These are phyloP conservation scores for Cryptococcus sp. DNA, from an alignment of 1,284 basidiomycete species.

Conservation along the genomic window DNA sequence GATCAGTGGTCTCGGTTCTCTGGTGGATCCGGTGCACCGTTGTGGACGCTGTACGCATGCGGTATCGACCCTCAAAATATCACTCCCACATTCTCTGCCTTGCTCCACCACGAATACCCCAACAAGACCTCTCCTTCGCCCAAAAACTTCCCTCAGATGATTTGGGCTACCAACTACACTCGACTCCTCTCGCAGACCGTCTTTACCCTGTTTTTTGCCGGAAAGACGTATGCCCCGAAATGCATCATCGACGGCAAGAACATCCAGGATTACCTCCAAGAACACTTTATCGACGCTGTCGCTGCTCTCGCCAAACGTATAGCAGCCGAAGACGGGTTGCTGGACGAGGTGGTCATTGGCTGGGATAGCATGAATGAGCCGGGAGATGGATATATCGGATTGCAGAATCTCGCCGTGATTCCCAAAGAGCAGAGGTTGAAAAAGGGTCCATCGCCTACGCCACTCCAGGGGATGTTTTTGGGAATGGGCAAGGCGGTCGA, in stretches of 20 bases:
- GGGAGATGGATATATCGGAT: slow-evolving; percentile 76
- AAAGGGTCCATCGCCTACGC: slow-evolving; percentile 81
- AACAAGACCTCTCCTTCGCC: slow-evolving; percentile 57
- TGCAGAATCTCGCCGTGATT: slow-evolving; percentile 62
- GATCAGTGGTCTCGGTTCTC: slow-evolving; percentile 91
- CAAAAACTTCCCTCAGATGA: slow-evolving; percentile 76
- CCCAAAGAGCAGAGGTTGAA: slow-evolving; percentile 67
- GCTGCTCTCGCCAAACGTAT: slow-evolving; percentile 70
- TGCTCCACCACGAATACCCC: slow-evolving; percentile 86
- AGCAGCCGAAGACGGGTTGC: slow-evolving; percentile 58
- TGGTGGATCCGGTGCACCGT: slow-evolving; percentile 91
- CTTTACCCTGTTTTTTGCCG: slow-evolving; percentile 93
- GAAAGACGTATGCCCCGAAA: slow-evolving; percentile 78
- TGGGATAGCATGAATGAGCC: slow-evolving; percentile 98
- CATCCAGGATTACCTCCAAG: slow-evolving; percentile 90
- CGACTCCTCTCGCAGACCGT: slow-evolving; percentile 81
- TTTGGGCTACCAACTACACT: slow-evolving; percentile 95
- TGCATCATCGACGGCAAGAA: slow-evolving; percentile 87
- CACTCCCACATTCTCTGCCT: slow-evolving; percentile 75
- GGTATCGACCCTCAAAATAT: slow-evolving; percentile 83
- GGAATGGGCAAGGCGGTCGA: slow-evolving; percentile 82
- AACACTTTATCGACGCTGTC: slow-evolving; percentile 75
- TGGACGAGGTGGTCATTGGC: slow-evolving; percentile 84
- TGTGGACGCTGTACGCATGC: slow-evolving; percentile 89
- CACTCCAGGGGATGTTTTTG: slow-evolving; percentile 73